Percentiles rank a stretch among this genome's conserved stretches.
Evolutionary conservation across 441 rosid genomes (phyloP).

Genomic region (Euphorbia corollata): DNA sequence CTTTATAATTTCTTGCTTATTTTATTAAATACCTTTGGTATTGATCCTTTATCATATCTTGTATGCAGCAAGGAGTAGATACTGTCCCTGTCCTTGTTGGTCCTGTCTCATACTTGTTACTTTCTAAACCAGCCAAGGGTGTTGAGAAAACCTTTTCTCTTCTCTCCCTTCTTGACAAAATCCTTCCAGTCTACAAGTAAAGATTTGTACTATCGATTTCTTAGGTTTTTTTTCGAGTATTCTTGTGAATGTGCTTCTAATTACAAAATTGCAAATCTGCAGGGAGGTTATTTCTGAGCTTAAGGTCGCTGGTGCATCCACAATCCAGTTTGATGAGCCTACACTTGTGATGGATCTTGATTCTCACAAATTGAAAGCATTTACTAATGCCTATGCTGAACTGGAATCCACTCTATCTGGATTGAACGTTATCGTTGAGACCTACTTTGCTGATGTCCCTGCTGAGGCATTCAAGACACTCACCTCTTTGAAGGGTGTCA

Average conservation of each 20-base stretch:
- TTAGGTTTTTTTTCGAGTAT: slow-evolving; percentile 5
- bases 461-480: slow-evolving; percentile 76
- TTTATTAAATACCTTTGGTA: not conserved
- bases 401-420: slow-evolving; percentile 77
- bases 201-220: slow-evolving; percentile 9
- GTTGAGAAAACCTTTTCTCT: slow-evolving; percentile 72
- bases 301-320: slow-evolving; percentile 88
- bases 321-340: slow-evolving; percentile 96
- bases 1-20: not conserved
- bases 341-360: slow-evolving; percentile 86
- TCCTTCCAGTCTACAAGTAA: slow-evolving; percentile 90
- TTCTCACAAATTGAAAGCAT: slow-evolving; percentile 68
- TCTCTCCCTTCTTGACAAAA: slow-evolving; percentile 78
- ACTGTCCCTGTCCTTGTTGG: slow-evolving; percentile 88
- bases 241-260: not conserved
- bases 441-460: slow-evolving; percentile 89
- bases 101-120: slow-evolving; percentile 88
- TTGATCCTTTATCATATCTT: not conserved
- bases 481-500: slow-evolving; percentile 78
- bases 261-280: slow-evolving; percentile 17
- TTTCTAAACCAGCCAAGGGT: slow-evolving; percentile 90
- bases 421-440: slow-evolving; percentile 74
- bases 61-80: slow-evolving; percentile 70
- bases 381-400: slow-evolving; percentile 64
- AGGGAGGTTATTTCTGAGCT: slow-evolving; percentile 93